These are phyloP conservation scores for Millerozyma miso DNA, from an alignment of 805 yeast species.

Conservation along the genomic window DNA sequence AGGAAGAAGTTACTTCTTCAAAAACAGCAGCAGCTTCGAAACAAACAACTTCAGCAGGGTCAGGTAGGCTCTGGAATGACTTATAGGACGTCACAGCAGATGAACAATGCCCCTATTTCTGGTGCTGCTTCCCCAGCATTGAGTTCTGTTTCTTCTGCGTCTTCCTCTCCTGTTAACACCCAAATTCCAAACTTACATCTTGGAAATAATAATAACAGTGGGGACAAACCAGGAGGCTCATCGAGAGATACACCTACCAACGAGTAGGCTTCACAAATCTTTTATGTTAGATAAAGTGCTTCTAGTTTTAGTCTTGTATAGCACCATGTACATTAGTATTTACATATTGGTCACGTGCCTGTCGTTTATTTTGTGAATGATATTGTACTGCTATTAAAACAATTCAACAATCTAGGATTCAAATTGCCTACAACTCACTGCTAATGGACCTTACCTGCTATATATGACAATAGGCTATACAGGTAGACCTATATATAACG, in stretches of 20 bases:
- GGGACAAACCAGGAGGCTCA: neutral
- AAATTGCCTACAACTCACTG: neutral
- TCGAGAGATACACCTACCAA: neutral
- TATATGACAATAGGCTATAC: neutral
- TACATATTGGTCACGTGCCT: too few relatives aligned
- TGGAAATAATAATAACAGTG: neutral
- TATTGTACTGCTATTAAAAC: too few relatives aligned
- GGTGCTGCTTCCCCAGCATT: slow-evolving; percentile 1
- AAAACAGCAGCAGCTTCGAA: slow-evolving; percentile 29
- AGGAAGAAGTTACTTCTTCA: slow-evolving; percentile 32
- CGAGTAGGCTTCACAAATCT: neutral
- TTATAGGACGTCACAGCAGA: neutral
- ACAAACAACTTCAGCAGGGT: slow-evolving; percentile 23
- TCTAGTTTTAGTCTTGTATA: too few relatives aligned
- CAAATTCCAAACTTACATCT: neutral
- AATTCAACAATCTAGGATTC: too few relatives aligned
- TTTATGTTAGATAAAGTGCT: too few relatives aligned
- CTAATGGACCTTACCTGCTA: neutral
- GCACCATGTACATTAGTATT: too few relatives aligned
- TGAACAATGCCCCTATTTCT: neutral
- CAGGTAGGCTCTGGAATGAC: neutral
- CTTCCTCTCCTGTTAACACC: neutral
- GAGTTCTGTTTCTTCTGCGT: neutral
- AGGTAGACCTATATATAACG: neutral
- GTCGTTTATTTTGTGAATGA: too few relatives aligned